Evolutionary conservation across 768 basidiomycete genomes (phyloP), one percentile per base, ranked within the genome.

Genomic region (Phaeotremella skinneri): DNA sequence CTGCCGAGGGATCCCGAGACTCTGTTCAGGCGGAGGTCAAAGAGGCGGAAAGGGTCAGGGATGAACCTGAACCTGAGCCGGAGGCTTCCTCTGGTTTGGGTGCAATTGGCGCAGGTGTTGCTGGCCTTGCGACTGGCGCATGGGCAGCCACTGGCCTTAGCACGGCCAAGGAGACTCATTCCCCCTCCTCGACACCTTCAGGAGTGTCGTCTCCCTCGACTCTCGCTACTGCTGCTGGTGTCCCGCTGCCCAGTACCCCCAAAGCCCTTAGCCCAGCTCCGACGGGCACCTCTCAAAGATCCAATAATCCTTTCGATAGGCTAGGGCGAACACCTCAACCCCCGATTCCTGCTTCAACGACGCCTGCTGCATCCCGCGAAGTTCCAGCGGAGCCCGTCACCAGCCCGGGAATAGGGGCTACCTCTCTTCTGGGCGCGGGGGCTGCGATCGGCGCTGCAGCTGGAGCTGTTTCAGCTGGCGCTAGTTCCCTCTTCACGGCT

Each of bases 281-380:
- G 34, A 81, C 84, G 23, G 77, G 79, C n/a, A 60, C 78, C 1
- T 76, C 76, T 1, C 64, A 68, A 55, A 89, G 89, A 80, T 91
- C 89, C 69, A 94, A 87, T 70, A 97, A 97, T 74, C 93, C 92
- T 2, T 97, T 97, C 70, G 91, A 90, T 59, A 80, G 87, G 47
- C 75, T 92, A 29, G 80, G 81, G 56, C 58, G 34, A 52, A 49
- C 64, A 29, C 59, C 58, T 25, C 53, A 45, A 41, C 53, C 51
- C 2, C 51, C 30, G 20, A 34, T 27, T 26, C 17, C 62, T 14
- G 21, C 53, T 4, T n/a, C 23, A 37, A 23, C 56, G 27, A 21
- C 52, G 43, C 39, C 43, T 16, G 30, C 47, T 21, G 13, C 25
- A 26, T 29, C 21, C 51, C 42, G 49, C 49, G 43, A 29, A n/a